Base-by-base conservation (phyloP, 2,329 filamentous ascomycete genomes). In the Didymosphaeria variabile region DNA sequence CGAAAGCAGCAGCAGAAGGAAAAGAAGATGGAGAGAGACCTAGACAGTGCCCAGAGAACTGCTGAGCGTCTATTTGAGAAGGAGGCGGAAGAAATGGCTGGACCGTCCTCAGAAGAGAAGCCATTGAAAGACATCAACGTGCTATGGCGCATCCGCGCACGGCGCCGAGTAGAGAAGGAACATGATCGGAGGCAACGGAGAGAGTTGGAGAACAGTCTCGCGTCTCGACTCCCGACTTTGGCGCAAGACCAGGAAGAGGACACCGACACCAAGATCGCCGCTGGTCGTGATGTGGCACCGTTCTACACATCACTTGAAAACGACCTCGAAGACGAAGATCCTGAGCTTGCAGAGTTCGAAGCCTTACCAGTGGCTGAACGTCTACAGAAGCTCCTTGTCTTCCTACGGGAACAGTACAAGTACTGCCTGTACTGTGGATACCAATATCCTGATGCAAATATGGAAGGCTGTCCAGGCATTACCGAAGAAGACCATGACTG, bases 381-480 rank as follows among this genome's bases (percentile, higher is more conserved):
- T 66, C 79, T 98, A 63, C 80, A 82, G 9, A 87, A 83, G 67
- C 77, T 96, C 15, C 85, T 97, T 10, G 76, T 80, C 19, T 89
- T 91, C 77, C 77, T 99, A 57, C 86, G 95, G 40, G 82, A 88
- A 52, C 86, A 86, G 72, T 87, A 93, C 72, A 79, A 84, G 47
- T 99, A 99, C 76, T 99, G 95, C 80, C 97, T 97, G 76, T 99
- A 94, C 91, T 99, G 95, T 80, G 98, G 97, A 77, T 91, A 86
- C 78, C 83, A 83, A 55, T 99, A 97, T 76, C 86, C 88, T 0
- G 88, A 93, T 72, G 82, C 81, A 38, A 79, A 82, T 38, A 89
- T 97, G 90, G 92, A 95, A 13, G 94, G 92, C 0, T 99, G 95
- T 82, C 94, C 95, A 0, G 95, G 95, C 0, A 58, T 90, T 38